A percentile compares a stretch with the other conserved stretches of the same genome.
phyloP scores from a whole-genome alignment of 2,329 filamentous ascomycete species.

The Geoglossum cookeanum region DNA sequence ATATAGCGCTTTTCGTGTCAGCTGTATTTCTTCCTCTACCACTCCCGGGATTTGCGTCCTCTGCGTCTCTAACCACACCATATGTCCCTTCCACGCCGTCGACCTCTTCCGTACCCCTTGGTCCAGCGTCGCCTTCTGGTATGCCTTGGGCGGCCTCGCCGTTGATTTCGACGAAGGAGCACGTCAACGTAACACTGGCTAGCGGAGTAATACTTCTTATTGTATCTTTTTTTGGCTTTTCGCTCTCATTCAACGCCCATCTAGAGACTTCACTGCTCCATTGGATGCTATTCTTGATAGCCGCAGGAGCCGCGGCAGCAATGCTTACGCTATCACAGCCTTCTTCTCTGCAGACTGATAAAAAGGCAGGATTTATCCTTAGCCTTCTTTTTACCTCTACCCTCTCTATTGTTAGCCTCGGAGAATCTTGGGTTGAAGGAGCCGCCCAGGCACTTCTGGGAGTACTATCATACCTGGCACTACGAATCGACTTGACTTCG shows the following conservation, averaged over 20 bases:
- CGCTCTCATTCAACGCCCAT: background rate
- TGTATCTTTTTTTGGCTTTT: conserved; percentile 13
- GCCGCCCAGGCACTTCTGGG: conserved; percentile 17
- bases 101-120: conserved; percentile 10
- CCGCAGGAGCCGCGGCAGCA: conserved; percentile 23
- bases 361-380: conserved; percentile 16
- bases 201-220: conserved; percentile 16
- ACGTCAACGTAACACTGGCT: conserved; percentile 23
- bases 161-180: conserved; percentile 18
- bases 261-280: background rate
- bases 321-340: conserved; percentile 18
- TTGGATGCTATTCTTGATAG: conserved; percentile 23
- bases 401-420: conserved; percentile 2
- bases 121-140: conserved; percentile 13
- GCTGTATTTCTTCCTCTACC: conserved; percentile 9
- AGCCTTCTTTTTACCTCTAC: conserved; percentile 17
- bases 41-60: conserved; percentile 5
- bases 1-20: conserved; percentile 8
- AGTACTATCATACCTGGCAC: conserved; percentile 20
- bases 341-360: conserved; percentile 21
- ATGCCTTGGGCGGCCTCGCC: background rate
- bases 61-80: conserved; percentile 1
- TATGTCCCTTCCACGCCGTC: conserved; percentile 8
- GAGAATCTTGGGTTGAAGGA: conserved; percentile 16
- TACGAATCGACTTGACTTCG: conserved; percentile 21